phyloP scores from a whole-genome alignment of 768 basidiomycete species.

The Tulasnella sp. region DNA sequence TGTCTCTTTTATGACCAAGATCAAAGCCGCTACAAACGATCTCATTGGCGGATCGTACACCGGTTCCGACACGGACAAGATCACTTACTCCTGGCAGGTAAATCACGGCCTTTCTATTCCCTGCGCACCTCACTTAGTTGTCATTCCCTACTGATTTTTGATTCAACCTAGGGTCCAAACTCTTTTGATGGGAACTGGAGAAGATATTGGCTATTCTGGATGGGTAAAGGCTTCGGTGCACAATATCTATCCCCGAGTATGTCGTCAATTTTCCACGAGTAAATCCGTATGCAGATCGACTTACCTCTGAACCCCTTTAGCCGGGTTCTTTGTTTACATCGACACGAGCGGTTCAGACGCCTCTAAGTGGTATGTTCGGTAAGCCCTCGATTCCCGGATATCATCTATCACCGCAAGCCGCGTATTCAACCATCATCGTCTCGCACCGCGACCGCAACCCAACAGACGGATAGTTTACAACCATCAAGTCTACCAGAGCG shows the following conservation, averaged over 20 bases:
- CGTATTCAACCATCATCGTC: no score
- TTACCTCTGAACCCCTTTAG: neutral
- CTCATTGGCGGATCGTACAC: neutral
- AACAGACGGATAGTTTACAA: conserved; percentile 1
- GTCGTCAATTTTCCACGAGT: neutral
- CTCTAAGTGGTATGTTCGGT: neutral
- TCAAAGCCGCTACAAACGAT: neutral
- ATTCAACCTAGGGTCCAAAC: neutral
- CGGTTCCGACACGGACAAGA: neutral
- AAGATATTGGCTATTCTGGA: neutral
- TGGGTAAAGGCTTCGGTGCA: neutral
- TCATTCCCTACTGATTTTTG: neutral
- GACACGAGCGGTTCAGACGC: neutral
- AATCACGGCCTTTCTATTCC: neutral
- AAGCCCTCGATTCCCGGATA: no score
- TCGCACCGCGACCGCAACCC: neutral
- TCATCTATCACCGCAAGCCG: no score
- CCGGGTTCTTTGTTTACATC: neutral
- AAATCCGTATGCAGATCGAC: no score
- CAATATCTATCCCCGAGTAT: neutral
- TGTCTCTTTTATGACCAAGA: neutral
- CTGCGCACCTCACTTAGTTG: no score
- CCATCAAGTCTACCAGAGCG: neutral
- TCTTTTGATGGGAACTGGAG: neutral
- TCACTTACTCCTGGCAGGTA: neutral